Percentiles rank a stretch among this genome's conserved stretches.
Conservation (phyloP, 139 green algal species). For the Coelastrella sp. region DNA sequence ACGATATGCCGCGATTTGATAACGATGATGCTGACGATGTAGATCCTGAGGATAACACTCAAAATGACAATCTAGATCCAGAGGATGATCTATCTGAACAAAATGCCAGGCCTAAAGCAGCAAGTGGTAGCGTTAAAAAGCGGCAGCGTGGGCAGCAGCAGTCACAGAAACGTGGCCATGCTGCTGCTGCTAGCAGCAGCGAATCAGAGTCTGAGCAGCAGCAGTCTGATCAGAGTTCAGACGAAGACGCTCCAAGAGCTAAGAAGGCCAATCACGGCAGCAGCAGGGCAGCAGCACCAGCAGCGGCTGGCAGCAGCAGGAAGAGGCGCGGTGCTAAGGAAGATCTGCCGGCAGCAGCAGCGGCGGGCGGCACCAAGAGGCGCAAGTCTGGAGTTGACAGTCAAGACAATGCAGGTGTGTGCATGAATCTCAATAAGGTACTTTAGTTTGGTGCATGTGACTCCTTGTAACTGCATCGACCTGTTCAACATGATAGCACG, state of each 20-base stretch:
- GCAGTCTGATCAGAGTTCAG: too few relatives aligned
- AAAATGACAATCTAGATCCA: too few relatives aligned
- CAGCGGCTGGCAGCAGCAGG: not conserved
- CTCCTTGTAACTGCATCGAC: too few relatives aligned
- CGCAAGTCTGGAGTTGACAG: not conserved
- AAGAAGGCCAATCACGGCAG: not conserved
- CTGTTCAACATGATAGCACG: too few relatives aligned
- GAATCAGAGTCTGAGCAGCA: too few relatives aligned
- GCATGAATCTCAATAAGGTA: too few relatives aligned
- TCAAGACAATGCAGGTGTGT: not conserved
- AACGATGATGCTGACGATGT: not conserved
- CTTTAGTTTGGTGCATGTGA: too few relatives aligned
- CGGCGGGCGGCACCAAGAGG: not conserved
- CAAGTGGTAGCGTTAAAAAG: not conserved
- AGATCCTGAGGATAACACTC: not conserved
- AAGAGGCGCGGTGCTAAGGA: not conserved
- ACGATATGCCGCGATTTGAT: slow-evolving; percentile 20
- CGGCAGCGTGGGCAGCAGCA: not conserved
- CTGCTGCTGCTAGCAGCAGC: not conserved
- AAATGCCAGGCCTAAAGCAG: not conserved
- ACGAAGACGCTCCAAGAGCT: not conserved
- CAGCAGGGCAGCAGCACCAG: not conserved
- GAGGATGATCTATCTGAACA: not conserved
- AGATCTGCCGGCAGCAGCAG: not conserved
- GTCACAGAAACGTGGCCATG: not conserved